Conservation (phyloP, 2,329 filamentous ascomycete species). For the Ascochyta clinopodiicola region DNA sequence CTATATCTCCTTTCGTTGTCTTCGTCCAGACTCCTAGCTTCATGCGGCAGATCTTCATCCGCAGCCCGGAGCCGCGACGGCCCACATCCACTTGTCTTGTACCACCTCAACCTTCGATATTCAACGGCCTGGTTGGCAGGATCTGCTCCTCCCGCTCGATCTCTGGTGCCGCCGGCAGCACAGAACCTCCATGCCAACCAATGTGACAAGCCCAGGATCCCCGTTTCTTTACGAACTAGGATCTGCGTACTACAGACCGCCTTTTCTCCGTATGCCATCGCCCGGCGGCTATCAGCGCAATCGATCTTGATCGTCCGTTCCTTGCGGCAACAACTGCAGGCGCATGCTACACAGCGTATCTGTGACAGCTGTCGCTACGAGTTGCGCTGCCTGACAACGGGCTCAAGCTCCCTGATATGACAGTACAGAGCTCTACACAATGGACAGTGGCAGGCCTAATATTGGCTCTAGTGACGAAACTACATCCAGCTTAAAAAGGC, state of each 20-base stretch:
- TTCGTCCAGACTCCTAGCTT: slow-evolving; percentile 2
- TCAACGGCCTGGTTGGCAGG: slow-evolving; percentile 1
- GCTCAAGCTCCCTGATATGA: not conserved
- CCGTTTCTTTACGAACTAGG: slow-evolving; percentile 1
- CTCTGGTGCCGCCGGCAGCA: slow-evolving; percentile 5
- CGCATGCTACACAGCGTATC: slow-evolving; percentile 1
- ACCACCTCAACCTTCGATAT: not conserved
- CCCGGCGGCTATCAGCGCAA: slow-evolving; percentile 14
- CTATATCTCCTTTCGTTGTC: not conserved
- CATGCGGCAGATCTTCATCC: slow-evolving; percentile 1
- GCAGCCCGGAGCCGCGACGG: slow-evolving; percentile 7
- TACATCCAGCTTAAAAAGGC: not conserved
- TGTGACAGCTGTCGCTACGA: not conserved
- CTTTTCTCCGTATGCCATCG: slow-evolving; percentile 1
- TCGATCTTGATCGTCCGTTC: slow-evolving; percentile 5
- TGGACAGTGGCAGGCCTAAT: not conserved
- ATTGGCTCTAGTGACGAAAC: not conserved
- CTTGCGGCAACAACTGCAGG: slow-evolving; percentile 7
- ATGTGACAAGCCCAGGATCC: slow-evolving; percentile 7
- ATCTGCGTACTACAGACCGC: slow-evolving; percentile 11
- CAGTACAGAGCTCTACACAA: not conserved
- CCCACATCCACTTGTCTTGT: not conserved
- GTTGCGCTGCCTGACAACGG: not conserved
- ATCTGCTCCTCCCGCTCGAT: slow-evolving; percentile 2
- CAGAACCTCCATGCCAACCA: slow-evolving; percentile 1